Conservation (phyloP, 1,284 basidiomycete species). For the Xerocomus alliaceus region DNA sequence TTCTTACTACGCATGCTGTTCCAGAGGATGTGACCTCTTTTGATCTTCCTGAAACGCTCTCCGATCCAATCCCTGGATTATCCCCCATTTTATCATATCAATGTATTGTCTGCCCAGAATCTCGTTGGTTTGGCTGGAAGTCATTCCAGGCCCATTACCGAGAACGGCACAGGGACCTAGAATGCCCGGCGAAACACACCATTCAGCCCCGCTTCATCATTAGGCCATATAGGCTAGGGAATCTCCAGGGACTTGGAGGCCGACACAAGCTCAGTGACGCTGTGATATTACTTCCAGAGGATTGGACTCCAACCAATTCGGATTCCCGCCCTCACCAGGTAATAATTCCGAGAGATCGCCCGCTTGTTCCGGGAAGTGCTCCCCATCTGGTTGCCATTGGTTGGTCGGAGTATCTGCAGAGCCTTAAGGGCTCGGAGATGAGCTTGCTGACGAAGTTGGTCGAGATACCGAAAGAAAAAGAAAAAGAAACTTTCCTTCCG, state of each 20-base stretch:
- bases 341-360: background rate
- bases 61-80: background rate
- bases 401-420: background rate
- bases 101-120: background rate
- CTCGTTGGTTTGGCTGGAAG: background rate
- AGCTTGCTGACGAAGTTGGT: constrained; percentile 2
- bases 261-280: too few relatives aligned
- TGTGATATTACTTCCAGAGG: too few relatives aligned
- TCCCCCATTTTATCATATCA: background rate
- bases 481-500: background rate
- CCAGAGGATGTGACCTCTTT: background rate
- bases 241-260: too few relatives aligned
- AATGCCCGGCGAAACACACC: background rate
- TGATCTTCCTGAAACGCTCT: background rate
- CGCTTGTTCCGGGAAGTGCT: background rate
- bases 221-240: background rate
- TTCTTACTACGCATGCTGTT: background rate
- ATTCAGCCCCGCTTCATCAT: background rate
- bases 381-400: background rate
- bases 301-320: background rate
- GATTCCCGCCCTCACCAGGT: background rate
- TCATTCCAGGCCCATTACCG: background rate
- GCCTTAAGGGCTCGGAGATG: background rate
- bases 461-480: background rate
- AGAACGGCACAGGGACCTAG: background rate